A percentile compares a stretch with the other conserved stretches of the same genome.
Conservation (phyloP, 2,329 filamentous ascomycete species). For the Hypomyces rosellus region DNA sequence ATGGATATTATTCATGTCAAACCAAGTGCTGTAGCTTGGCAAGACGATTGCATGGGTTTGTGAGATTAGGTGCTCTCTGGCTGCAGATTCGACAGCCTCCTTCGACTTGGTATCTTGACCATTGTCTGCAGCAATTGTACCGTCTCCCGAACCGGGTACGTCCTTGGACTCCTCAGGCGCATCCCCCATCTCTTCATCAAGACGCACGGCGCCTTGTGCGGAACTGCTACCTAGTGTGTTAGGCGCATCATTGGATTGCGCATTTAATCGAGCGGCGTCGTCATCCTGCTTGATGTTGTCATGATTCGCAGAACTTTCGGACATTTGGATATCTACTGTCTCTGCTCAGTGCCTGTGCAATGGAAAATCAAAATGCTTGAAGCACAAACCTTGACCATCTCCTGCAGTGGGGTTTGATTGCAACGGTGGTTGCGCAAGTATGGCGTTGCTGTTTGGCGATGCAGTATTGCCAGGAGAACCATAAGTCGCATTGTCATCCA, state of each 20-base stretch:
- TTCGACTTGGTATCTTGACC: conserved; percentile 64
- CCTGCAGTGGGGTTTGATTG: conserved; percentile 36
- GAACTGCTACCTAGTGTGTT: conserved; percentile 59
- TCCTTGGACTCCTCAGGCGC: conserved; percentile 49
- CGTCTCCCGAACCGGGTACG: conserved; percentile 38
- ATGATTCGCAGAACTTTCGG: conserved; percentile 42
- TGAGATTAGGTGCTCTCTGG: conserved; percentile 83
- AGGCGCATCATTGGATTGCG: conserved; percentile 54
- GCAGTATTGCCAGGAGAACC: conserved; percentile 51
- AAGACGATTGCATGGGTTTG: conserved; percentile 95
- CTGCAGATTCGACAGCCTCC: conserved; percentile 73
- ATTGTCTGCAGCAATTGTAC: conserved; percentile 40
- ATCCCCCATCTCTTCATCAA: conserved; percentile 79
- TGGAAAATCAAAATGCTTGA: neutral
- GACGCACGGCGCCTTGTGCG: conserved; percentile 51
- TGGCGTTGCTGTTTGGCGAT: conserved; percentile 51
- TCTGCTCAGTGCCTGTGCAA: neutral
- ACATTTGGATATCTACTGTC: conserved; percentile 56
- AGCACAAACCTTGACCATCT: conserved; percentile 41
- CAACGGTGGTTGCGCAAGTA: conserved; percentile 49
- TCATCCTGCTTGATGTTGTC: conserved; percentile 55
- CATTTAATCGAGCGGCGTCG: conserved; percentile 50
- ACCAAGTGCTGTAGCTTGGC: conserved; percentile 97
- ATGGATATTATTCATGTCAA: conserved; percentile 93
- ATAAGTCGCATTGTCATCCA: conserved; percentile 55